A percentile compares a stretch with the other conserved stretches of the same genome.
Evolutionary conservation across 2,329 filamentous ascomycete species (phyloP).

Genomic region (Cladophialophora exuberans): DNA sequence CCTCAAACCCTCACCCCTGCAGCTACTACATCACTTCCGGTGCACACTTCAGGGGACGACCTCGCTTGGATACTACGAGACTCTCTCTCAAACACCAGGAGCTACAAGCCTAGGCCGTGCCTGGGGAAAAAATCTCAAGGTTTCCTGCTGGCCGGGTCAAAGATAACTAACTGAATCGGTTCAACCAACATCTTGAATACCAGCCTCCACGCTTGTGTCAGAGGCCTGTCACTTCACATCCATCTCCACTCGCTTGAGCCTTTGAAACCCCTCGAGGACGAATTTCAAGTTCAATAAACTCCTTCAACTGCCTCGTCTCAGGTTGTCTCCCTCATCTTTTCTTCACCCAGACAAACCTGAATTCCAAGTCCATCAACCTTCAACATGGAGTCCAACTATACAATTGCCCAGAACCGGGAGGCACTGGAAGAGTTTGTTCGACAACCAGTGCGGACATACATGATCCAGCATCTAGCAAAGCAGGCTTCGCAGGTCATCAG

Average conservation of each 20-base stretch:
- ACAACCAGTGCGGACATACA: slow-evolving; percentile 51
- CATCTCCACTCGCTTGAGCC: slow-evolving; percentile 10
- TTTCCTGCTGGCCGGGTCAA: slow-evolving; percentile 28
- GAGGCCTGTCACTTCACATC: slow-evolving; percentile 26
- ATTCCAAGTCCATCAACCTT: slow-evolving; percentile 3
- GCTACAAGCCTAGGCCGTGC: slow-evolving; percentile 29
- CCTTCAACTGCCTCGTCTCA: slow-evolving; percentile 20
- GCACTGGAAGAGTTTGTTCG: slow-evolving; percentile 53
- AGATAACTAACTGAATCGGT: slow-evolving; percentile 14
- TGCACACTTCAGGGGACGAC: slow-evolving; percentile 28
- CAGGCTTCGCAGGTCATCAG: slow-evolving; percentile 53
- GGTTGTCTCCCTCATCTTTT: slow-evolving; percentile 13
- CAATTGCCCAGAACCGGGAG: slow-evolving; percentile 41
- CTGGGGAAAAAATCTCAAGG: slow-evolving; percentile 12
- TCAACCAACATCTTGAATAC: slow-evolving; percentile 25
- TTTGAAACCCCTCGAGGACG: slow-evolving; percentile 14
- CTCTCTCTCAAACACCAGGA: slow-evolving; percentile 31
- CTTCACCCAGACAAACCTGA: slow-evolving; percentile 1
- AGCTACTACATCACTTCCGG: slow-evolving; percentile 27
- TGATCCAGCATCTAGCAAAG: slow-evolving; percentile 51
- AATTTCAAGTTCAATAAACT: slow-evolving; percentile 20
- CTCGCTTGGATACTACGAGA: slow-evolving; percentile 22
- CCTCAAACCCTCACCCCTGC: slow-evolving; percentile 21
- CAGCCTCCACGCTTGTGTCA: slow-evolving; percentile 22
- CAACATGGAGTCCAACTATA: slow-evolving; percentile 30